These are phyloP conservation scores for Ophiostoma pallidulum DNA, from an alignment of 2,329 filamentous ascomycete species.

Conservation along the genomic window DNA sequence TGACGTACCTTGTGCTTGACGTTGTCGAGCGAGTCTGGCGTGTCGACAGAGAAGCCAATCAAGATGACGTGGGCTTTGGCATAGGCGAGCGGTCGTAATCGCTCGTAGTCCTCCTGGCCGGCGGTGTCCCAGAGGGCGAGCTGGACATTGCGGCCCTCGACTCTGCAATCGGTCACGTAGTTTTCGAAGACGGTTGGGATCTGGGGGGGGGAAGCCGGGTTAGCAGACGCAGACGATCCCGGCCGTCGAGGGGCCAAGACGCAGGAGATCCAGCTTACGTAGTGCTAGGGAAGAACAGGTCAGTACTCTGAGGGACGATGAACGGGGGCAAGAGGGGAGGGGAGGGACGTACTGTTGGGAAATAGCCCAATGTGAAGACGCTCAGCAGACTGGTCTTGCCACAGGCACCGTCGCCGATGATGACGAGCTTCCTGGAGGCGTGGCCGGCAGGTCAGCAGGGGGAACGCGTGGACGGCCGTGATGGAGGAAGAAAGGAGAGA, in stretches of 20 bases:
- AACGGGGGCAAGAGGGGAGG: slow-evolving; percentile 4
- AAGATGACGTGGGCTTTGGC: slow-evolving; percentile 95
- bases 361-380: slow-evolving; percentile 96
- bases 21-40: slow-evolving; percentile 92
- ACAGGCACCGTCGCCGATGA: slow-evolving; percentile 94
- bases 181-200: slow-evolving; percentile 98
- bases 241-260: no score
- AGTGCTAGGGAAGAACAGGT: slow-evolving; percentile 37
- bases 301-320: neutral
- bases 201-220: slow-evolving; percentile 31
- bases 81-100: slow-evolving; percentile 87
- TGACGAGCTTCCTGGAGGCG: slow-evolving; percentile 73
- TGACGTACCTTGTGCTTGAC: slow-evolving; percentile 82
- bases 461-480: neutral
- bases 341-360: slow-evolving; percentile 70
- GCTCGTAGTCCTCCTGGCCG: slow-evolving; percentile 96
- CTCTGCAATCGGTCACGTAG: slow-evolving; percentile 96
- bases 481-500: neutral
- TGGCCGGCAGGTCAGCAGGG: neutral
- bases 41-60: slow-evolving; percentile 91
- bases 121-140: slow-evolving; percentile 99
- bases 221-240: no score
- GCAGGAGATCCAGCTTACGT: slow-evolving; percentile 41
- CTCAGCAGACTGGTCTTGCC: slow-evolving; percentile 96
- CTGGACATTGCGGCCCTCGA: slow-evolving; percentile 98